Evolutionary conservation across 108 stramenopile species (phyloP).

Genomic region (Nitzschia sp.): DNA sequence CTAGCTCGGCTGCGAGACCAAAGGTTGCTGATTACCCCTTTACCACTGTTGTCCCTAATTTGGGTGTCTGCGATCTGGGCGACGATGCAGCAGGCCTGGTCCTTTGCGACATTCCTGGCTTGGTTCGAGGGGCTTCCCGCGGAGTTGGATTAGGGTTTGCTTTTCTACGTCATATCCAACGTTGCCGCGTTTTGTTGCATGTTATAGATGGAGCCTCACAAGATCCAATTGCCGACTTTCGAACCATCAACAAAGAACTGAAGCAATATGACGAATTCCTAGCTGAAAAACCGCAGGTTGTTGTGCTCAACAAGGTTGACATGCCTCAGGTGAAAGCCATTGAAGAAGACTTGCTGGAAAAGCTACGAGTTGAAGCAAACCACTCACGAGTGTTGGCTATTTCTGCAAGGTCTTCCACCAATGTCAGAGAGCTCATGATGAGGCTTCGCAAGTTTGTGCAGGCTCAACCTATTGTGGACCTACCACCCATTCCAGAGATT

Average conservation of each 20-base stretch:
- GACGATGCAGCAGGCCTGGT: constrained; percentile 83
- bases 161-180: constrained; percentile 89
- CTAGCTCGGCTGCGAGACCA: constrained; percentile 84
- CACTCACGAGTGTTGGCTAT: constrained; percentile 80
- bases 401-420: constrained; percentile 84
- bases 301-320: constrained; percentile 93
- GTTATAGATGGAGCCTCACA: constrained; percentile 92
- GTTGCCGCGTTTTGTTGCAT: constrained; percentile 91
- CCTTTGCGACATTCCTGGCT: constrained; percentile 91
- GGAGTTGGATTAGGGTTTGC: constrained; percentile 88
- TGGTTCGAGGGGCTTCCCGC: constrained; percentile 84
- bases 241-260: constrained; percentile 91
- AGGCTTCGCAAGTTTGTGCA: constrained; percentile 87
- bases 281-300: constrained; percentile 92
- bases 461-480: constrained; percentile 67
- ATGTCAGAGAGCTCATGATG: constrained; percentile 90
- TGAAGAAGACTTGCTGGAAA: constrained; percentile 63
- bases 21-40: constrained; percentile 99
- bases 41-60: constrained; percentile 95
- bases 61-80: constrained; percentile 90
- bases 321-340: constrained; percentile 78
- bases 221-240: constrained; percentile 91
- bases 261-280: constrained; percentile 78
- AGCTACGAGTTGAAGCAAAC: constrained; percentile 73
- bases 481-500: constrained; percentile 75